Conservation (phyloP, 805 yeast genomes). For the Candida jianshihensis region DNA sequence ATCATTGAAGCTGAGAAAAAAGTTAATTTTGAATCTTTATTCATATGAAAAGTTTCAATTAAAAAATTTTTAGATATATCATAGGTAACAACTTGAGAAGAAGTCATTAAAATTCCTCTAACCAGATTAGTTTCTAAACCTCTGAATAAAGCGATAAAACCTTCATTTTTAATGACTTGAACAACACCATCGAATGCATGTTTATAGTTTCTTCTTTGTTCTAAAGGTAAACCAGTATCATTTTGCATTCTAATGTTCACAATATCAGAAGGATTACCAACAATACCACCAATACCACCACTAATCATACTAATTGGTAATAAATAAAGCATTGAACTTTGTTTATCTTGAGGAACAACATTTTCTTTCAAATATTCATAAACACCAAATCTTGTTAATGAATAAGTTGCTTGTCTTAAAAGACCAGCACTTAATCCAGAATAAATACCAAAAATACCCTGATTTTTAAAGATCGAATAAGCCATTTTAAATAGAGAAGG, state of each 20-base stretch:
- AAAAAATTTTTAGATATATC: conserved; percentile 63
- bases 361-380: conserved; percentile 69
- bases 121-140: conserved; percentile 74
- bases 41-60: conserved; percentile 42
- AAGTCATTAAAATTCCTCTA: conserved; percentile 84
- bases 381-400: conserved; percentile 81
- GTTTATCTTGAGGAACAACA: conserved; percentile 31
- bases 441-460: conserved; percentile 66
- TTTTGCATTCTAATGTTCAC: conserved; percentile 90
- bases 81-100: conserved; percentile 84
- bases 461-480: conserved; percentile 48
- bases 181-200: conserved; percentile 73
- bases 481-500: conserved; percentile 57
- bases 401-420: conserved; percentile 81
- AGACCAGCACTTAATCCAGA: conserved; percentile 79
- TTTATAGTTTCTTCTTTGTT: conserved; percentile 62
- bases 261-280: conserved; percentile 85
- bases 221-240: conserved; percentile 62
- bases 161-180: conserved; percentile 56
- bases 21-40: conserved; percentile 56
- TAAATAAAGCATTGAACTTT: conserved; percentile 52
- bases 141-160: conserved; percentile 50
- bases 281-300: conserved; percentile 78
- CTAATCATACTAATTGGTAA: conserved; percentile 80
- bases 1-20: conserved; percentile 73